Evolutionary conservation across 805 yeast genomes (phyloP).

Genomic region (Middelhovenomyces tepae): DNA sequence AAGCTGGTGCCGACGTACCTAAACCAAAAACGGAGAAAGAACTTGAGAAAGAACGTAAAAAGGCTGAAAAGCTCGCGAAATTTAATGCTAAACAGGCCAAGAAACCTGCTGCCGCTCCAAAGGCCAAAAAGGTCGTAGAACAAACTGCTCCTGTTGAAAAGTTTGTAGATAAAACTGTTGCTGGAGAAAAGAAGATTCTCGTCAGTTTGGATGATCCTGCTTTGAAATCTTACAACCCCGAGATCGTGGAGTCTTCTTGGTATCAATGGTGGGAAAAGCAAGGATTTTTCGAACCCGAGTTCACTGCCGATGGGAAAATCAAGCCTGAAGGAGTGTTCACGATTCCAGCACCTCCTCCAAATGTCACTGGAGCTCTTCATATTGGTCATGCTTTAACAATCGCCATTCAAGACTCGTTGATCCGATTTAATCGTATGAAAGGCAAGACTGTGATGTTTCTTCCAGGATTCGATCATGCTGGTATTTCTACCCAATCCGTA

Average conservation of each 20-base stretch:
- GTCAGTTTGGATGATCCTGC: constrained; percentile 87
- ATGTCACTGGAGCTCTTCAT: constrained; percentile 96
- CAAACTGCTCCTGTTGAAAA: constrained; percentile 71
- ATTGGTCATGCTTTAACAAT: constrained; percentile 97
- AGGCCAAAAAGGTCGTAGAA: constrained; percentile 29
- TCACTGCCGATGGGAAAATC: constrained; percentile 59
- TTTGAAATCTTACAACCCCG: constrained; percentile 87
- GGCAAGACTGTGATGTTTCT: constrained; percentile 88
- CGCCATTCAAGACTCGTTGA: constrained; percentile 86
- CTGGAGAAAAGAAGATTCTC: constrained; percentile 86
- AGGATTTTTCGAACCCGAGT: constrained; percentile 83
- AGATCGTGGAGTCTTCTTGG: constrained; percentile 93
- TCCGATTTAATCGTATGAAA: constrained; percentile 93
- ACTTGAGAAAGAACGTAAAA: constrained; percentile 76
- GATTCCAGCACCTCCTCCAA: constrained; percentile 99
- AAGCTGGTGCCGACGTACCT: constrained; percentile 14
- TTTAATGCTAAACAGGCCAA: constrained; percentile 77
- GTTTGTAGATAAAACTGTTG: constrained; percentile 70
- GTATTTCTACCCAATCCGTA: constrained; percentile 97
- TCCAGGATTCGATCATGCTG: constrained; percentile 99
- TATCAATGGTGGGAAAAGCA: constrained; percentile 92
- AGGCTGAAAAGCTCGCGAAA: constrained; percentile 81
- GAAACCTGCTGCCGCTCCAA: constrained; percentile 38
- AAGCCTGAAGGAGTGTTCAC: constrained; percentile 79
- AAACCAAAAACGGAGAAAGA: constrained; percentile 67